Evolutionary conservation across 1,284 basidiomycete genomes (phyloP), one percentile per base, ranked within the genome.

Genomic region (Tylopilus orsonianus): DNA sequence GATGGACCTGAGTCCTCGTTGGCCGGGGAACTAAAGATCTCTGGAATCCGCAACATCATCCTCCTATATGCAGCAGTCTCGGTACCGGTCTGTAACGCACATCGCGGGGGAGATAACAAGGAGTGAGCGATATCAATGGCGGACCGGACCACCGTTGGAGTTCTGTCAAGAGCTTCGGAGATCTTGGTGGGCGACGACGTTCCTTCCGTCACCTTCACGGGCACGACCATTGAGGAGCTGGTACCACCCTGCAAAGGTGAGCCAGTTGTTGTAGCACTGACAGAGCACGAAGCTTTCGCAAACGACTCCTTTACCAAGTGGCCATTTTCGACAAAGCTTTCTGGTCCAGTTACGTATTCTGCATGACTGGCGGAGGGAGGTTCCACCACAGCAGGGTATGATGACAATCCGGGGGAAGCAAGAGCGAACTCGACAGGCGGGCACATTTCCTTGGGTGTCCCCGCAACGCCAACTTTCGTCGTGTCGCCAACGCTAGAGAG

Each of bases 11-110:
- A 24, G 0, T 40, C 27, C 20, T 30, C 16, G 32, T 44, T 27
- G 14, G 44, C 53, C 20, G 22, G 9, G 4, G 45, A 30, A 5
- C 41, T 23, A 13, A 48, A 44, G 22, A 58, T 0, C 8, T 30
- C 35, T 8, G 24, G 53, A 20, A 42, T 20, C 22, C 29, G 33
- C n/a, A n/a, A n/a, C n/a, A n/a, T n/a, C n/a, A n/a, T n/a, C n/a
- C n/a, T n/a, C n/a, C n/a, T n/a, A n/a, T n/a, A n/a, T n/a, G n/a
- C n/a, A n/a, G n/a, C n/a, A n/a, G n/a, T n/a, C n/a, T n/a, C n/a
- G n/a, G n/a, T n/a, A n/a, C n/a, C n/a, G n/a, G n/a, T n/a, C n/a
- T n/a, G n/a, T n/a, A n/a, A n/a, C n/a, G n/a, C n/a, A n/a, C n/a
- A n/a, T n/a, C n/a, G n/a, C n/a, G n/a, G n/a, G n/a, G n/a, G n/a